Evolutionary conservation across 169 alveolate genomes (phyloP), one percentile per base, ranked within the genome.

Genomic region (Plasmodium coatneyi): DNA sequence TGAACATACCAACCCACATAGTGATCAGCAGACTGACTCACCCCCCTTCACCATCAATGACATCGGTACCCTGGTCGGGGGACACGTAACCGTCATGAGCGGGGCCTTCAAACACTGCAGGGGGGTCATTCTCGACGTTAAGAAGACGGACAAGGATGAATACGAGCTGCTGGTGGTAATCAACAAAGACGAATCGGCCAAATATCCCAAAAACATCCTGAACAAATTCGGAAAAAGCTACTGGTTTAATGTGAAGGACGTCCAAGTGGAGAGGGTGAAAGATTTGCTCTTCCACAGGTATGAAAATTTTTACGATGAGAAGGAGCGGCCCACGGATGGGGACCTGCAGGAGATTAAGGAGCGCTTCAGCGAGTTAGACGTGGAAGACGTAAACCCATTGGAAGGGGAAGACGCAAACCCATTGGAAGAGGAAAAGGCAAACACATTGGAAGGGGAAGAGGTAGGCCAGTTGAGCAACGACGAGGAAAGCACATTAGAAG

Each of bases 181-280:
- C 71, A 89, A 79, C 70, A 79, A 56, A 79, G 74, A 89, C 52
- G 84, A 89, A 30, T 56, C 82, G 43, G 30, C 25, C 22, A 79
- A 89, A 71, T 89, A 89, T 28, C 94, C 94, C 28, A 60, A 79
- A 49, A 80, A 60, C 19, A 89, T 89, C 43, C 71, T 89, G 60
- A 89, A 89, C 46, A 89, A 79, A 56, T 89, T 89, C 34, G 94
- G 94, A 16, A 89, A 89, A 71, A 89, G 94, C 49, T 89, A 89
- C 71, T 89, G 94, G 94, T 56, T 89, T 54, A 89, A 89, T 79
- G 81, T 89, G 39, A 89, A 79, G 71, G 82, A 79, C 46, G 52
- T 89, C n/a, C 83, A 89, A 89, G 71, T 89, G 5, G 43, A 79
- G 49, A 89, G 46, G 46, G 43, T 89, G 71, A 89, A 89, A n/a